Evolutionary conservation across 1,284 basidiomycete genomes (phyloP).

Genomic region (Ceratobasidium sp.): DNA sequence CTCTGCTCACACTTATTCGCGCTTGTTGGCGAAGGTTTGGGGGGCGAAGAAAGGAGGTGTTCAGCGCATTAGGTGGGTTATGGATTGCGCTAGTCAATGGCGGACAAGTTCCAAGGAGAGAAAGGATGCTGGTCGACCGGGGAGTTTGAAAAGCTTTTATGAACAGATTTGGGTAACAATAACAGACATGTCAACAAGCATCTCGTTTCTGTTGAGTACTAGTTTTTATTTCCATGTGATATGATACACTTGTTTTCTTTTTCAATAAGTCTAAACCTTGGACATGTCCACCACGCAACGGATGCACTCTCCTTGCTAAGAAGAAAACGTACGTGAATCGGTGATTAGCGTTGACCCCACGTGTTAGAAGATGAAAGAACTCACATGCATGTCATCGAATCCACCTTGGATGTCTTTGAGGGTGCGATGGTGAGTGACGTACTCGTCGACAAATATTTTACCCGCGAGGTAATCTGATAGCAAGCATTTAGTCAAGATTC

Average conservation of each 20-base stretch:
- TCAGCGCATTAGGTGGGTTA: conserved; percentile 70
- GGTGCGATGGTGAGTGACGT: conserved; percentile 83
- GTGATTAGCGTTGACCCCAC: neutral
- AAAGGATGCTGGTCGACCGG: conserved; percentile 63
- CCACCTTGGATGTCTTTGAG: conserved; percentile 88
- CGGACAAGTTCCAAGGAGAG: conserved; percentile 60
- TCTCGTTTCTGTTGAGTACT: conserved; percentile 22
- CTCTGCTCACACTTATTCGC: conserved; percentile 67
- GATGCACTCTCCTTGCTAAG: conserved; percentile 87
- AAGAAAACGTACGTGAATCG: conserved; percentile 11
- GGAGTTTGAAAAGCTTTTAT: conserved; percentile 59
- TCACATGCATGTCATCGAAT: conserved; percentile 95
- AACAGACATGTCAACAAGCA: conserved; percentile 27
- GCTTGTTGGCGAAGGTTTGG: conserved; percentile 76
- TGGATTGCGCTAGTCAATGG: conserved; percentile 78
- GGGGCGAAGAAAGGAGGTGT: conserved; percentile 74
- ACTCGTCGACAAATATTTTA: conserved; percentile 87
- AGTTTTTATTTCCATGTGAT: conserved; percentile 37
- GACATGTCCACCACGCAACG: conserved; percentile 89
- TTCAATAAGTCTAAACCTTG: conserved; percentile 42
- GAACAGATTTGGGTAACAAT: conserved; percentile 1
- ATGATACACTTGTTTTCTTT: conserved; percentile 33
- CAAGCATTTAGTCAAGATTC: neutral
- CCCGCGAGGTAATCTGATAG: conserved; percentile 76
- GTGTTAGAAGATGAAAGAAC: conserved; percentile 56